phyloP scores from a whole-genome alignment of 768 basidiomycete species.

The Tricholoma bakamatsutake region DNA sequence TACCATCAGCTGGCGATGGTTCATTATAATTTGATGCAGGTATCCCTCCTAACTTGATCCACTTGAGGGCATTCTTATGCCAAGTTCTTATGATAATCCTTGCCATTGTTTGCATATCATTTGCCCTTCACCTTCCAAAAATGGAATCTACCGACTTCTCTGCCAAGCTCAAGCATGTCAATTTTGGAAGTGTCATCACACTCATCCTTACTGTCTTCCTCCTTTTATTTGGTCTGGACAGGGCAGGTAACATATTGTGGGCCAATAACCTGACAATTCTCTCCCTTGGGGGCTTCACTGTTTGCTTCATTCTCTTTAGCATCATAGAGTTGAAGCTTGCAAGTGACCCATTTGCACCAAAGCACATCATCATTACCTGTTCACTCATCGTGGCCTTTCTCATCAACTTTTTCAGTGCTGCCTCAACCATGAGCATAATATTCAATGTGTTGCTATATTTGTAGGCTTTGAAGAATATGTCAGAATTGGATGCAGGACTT shows the following conservation, averaged over 20 bases:
- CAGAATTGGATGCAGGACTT: conserved; percentile 44
- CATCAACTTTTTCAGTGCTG: conserved; percentile 54
- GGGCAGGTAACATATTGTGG: conserved; percentile 48
- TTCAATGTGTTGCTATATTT: conserved; percentile 54
- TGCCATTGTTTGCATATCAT: conserved; percentile 46
- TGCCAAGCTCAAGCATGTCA: conserved; percentile 52
- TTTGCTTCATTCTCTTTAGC: conserved; percentile 33
- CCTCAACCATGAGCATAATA: conserved; percentile 35
- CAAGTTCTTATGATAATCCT: conserved; percentile 53
- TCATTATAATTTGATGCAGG: not conserved
- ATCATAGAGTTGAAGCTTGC: conserved; percentile 45
- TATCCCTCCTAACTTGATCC: not conserved
- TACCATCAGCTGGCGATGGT: conserved; percentile 66
- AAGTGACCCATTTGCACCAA: conserved; percentile 53
- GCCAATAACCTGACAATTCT: conserved; percentile 30
- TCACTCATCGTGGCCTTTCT: conserved; percentile 49
- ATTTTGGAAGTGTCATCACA: conserved; percentile 52
- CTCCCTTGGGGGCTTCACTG: conserved; percentile 27
- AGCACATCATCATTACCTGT: conserved; percentile 43
- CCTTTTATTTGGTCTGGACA: conserved; percentile 53
- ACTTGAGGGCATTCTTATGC: conserved; percentile 44
- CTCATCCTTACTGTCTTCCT: conserved; percentile 52
- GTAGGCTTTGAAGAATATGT: conserved; percentile 47
- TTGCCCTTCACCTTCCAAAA: conserved; percentile 51
- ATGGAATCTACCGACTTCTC: conserved; percentile 33